Percentiles rank a stretch among this genome's conserved stretches.
Evolutionary conservation across 2,329 filamentous ascomycete genomes (phyloP).

Genomic region (Xylariaceae sp.): DNA sequence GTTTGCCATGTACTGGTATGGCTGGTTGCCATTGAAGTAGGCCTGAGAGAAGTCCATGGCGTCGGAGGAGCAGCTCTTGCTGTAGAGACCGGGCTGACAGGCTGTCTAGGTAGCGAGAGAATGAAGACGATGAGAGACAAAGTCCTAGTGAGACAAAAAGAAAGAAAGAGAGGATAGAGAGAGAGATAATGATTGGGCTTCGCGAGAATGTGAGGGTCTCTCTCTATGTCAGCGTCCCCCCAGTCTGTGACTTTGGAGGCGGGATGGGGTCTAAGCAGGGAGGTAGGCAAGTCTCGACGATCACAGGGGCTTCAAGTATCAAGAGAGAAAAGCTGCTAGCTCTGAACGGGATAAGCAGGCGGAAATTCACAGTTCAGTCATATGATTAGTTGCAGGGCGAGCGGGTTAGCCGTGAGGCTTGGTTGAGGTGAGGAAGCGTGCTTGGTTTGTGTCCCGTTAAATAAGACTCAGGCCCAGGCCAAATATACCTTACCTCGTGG

Average conservation of each 20-base stretch:
- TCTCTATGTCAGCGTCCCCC: neutral
- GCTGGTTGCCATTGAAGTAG: conserved; percentile 45
- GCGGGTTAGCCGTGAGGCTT: neutral
- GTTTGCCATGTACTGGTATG: conserved; percentile 52
- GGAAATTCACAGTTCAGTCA: neutral
- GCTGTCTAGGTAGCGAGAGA: neutral
- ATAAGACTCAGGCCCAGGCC: neutral
- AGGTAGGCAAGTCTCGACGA: neutral
- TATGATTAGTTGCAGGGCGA: neutral
- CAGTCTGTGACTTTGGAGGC: neutral
- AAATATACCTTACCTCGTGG: neutral
- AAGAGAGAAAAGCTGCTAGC: too few relatives aligned
- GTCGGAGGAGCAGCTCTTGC: neutral
- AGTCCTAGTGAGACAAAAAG: neutral
- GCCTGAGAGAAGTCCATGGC: conserved; percentile 51
- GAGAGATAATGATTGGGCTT: neutral
- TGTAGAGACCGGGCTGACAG: conserved; percentile 10
- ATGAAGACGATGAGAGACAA: neutral
- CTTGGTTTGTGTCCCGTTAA: neutral
- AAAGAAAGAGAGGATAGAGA: neutral
- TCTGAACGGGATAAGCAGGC: neutral
- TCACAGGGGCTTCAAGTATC: too few relatives aligned
- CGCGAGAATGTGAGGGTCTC: neutral
- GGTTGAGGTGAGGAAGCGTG: neutral
- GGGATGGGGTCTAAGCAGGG: neutral